A percentile compares a stretch with the other conserved stretches of the same genome.
Evolutionary conservation across 2,329 filamentous ascomycete genomes (phyloP).

Genomic region (Fusarium ramigenum): DNA sequence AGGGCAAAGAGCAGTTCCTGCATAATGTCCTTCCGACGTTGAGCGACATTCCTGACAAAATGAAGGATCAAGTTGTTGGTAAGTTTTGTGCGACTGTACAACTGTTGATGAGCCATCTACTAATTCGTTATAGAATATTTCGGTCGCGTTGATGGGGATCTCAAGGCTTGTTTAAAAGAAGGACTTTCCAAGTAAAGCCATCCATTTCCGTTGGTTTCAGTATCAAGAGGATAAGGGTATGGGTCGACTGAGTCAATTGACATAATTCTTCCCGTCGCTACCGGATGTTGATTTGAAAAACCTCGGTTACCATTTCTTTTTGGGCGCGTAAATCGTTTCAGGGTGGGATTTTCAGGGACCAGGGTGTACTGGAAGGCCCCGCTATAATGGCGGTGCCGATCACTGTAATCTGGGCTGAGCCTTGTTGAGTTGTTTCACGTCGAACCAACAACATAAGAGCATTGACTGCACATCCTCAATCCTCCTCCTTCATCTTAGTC

Average conservation of each 20-base stretch:
- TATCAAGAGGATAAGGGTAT: too few relatives aligned
- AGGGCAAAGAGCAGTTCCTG: conserved; percentile 32
- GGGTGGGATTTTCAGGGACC: too few relatives aligned
- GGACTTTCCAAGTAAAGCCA: not conserved
- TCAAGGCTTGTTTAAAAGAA: not conserved
- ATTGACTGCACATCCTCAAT: not conserved
- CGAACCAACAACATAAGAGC: not conserved
- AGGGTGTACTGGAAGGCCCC: not conserved
- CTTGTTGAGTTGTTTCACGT: not conserved
- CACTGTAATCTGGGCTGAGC: not conserved
- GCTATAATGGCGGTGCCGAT: not conserved
- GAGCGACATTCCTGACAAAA: conserved; percentile 18
- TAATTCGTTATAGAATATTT: not conserved
- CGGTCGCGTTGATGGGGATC: not conserved
- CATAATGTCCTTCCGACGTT: conserved; percentile 35
- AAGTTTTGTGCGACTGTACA: too few relatives aligned
- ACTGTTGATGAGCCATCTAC: too few relatives aligned
- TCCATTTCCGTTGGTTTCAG: too few relatives aligned
- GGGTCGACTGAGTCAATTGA: too few relatives aligned
- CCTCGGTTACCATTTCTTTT: too few relatives aligned
- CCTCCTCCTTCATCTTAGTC: not conserved
- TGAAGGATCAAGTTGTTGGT: conserved; percentile 22
- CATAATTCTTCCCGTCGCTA: too few relatives aligned
- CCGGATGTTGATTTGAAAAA: too few relatives aligned
- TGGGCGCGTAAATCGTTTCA: not conserved